Conservation (phyloP, 176 grass and related monocot species). For the Triticum timopheevii region DNA sequence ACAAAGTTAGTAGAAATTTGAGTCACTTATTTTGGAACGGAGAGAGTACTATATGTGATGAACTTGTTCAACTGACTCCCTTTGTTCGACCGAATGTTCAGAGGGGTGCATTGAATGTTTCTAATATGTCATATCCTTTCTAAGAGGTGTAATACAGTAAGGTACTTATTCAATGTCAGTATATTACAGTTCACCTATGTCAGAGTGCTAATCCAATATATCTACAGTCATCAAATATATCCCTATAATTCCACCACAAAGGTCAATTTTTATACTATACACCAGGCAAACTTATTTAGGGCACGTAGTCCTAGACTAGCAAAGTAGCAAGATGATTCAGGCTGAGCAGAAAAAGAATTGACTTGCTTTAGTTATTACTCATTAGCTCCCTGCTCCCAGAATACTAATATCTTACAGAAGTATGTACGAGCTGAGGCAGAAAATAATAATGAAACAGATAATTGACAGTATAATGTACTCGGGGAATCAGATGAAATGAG, state of each 20-base stretch:
- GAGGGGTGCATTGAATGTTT: background rate
- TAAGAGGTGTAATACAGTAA: background rate
- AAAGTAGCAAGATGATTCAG: slow-evolving; percentile 17
- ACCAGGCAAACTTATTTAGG: slow-evolving; percentile 1
- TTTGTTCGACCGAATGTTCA: background rate
- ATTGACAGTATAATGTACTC: background rate
- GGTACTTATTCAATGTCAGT: background rate
- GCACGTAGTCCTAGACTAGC: background rate
- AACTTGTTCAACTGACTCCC: background rate
- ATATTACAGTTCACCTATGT: slow-evolving; percentile 9
- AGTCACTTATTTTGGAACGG: no score
- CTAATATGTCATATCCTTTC: background rate
- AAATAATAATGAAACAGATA: background rate
- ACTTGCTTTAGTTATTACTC: background rate
- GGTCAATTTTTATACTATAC: slow-evolving; percentile 22
- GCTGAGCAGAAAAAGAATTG: slow-evolving; percentile 1
- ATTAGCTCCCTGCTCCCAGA: background rate
- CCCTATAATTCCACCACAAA: background rate
- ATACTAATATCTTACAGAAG: background rate
- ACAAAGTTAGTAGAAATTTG: no score
- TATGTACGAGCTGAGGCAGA: background rate
- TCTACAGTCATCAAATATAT: background rate
- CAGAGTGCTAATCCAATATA: background rate
- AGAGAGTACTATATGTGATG: background rate
- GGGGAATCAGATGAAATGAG: background rate